A percentile compares a stretch with the other conserved stretches of the same genome.
These are phyloP conservation scores for Chalciporus piperatus DNA, from an alignment of 768 basidiomycete genomes.

Conservation along the genomic window DNA sequence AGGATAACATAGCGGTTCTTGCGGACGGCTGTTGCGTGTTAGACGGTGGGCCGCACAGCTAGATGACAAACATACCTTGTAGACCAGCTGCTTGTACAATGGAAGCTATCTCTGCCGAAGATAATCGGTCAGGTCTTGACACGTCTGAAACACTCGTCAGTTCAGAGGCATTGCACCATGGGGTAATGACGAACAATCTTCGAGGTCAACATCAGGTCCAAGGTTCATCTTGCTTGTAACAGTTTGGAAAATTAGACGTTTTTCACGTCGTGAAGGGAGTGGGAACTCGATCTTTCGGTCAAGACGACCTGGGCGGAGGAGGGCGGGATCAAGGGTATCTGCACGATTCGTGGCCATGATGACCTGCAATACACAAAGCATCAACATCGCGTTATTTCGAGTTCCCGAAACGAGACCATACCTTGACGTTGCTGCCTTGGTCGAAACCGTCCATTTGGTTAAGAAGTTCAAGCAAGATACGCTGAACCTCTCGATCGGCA, in stretches of 20 bases:
- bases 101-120: slow-evolving; percentile 92
- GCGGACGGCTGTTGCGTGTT: slow-evolving; percentile 68
- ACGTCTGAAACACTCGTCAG: slow-evolving; percentile 60
- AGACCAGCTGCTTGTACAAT: slow-evolving; percentile 97
- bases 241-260: slow-evolving; percentile 97
- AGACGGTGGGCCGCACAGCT: background rate
- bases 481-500: slow-evolving; percentile 97
- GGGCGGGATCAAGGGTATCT: slow-evolving; percentile 95
- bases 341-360: slow-evolving; percentile 99
- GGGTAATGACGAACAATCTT: slow-evolving; percentile 76
- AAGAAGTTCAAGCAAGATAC: slow-evolving; percentile 92
- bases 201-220: slow-evolving; percentile 94
- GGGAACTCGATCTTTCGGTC: slow-evolving; percentile 99
- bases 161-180: slow-evolving; percentile 6
- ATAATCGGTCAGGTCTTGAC: slow-evolving; percentile 92
- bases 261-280: slow-evolving; percentile 88
- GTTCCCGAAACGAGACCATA: slow-evolving; percentile 24
- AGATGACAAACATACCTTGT: slow-evolving; percentile 58
- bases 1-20: slow-evolving; percentile 98
- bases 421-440: slow-evolving; percentile 98
- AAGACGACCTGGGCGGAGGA: slow-evolving; percentile 94
- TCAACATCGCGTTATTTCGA: background rate
- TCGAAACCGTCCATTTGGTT: slow-evolving; percentile 99
- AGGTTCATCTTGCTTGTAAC: slow-evolving; percentile 97
- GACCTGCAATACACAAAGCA: slow-evolving; percentile 51